Evolutionary conservation across 805 yeast species (phyloP), one percentile per base, ranked within the genome.

Genomic region (Jamesozyma hellenica): DNA sequence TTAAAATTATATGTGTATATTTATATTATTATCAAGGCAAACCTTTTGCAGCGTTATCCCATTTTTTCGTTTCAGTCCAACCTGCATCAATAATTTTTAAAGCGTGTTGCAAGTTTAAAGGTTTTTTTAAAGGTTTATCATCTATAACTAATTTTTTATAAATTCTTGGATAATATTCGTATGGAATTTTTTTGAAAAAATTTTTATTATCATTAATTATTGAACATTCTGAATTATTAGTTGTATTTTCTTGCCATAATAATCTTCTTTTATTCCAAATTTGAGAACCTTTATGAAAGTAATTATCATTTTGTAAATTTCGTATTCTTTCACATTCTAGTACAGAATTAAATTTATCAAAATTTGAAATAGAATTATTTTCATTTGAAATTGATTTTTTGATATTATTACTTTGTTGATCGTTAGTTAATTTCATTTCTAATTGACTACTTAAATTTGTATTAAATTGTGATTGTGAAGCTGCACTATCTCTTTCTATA

Each of bases 1-100:
- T 5, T 21, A 21, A 8, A 21, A 8, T 21, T 21, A 6, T 21
- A 21, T 6, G 8, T 21, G 8, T 21, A 21, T 6, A 8, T 6
- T 21, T 6, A 21, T 6, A 21, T 8, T 6, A 21, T 21, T 5
- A n/a, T 39, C 36, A 48, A 32, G 51, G 44, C 36, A 52, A 38
- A n/a, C 67, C 69, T 17, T 57, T 61, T 1, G 67, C 61, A 6
- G 72, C 72, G 27, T 67, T 62, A 42, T 74, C 80, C 90, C 92
- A 88, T 48, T 76, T 74, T 37, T 79, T 85, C 17, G 76, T 76
- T 43, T 77, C 79, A 13, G 72, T 70, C 97, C 97, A 88, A 15
- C 96, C 96, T 3, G 82, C 74, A 51, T 84, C 77, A 32, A 88
- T 71, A 18, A 88, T 73, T 47, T 72, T 71, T 38, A 86, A 56